Conservation (phyloP, 106 monocot genomes). For the Posidonia australis region DNA sequence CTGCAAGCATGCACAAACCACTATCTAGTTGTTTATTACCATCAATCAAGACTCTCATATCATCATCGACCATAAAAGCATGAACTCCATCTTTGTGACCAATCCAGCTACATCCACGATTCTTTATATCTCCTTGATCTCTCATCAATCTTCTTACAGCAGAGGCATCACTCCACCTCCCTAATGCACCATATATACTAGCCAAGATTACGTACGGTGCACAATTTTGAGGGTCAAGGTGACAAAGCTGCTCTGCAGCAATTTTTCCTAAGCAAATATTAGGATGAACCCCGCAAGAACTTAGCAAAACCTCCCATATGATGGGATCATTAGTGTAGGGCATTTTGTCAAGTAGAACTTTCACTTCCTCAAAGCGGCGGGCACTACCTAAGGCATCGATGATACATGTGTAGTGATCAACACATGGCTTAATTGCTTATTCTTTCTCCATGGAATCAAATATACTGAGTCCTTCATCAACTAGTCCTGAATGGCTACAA, state of each 20-base stretch:
- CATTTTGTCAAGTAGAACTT: conserved; percentile 41
- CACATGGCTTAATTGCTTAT: conserved; percentile 45
- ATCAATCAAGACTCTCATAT: background rate
- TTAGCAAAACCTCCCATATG: conserved; percentile 89
- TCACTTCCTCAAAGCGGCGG: conserved; percentile 53
- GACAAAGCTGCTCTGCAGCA: conserved; percentile 69
- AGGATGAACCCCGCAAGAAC: conserved; percentile 62
- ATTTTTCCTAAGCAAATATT: conserved; percentile 44
- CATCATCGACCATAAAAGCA: conserved; percentile 71
- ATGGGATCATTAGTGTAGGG: conserved; percentile 64
- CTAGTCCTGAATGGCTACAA: conserved; percentile 72
- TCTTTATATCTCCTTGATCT: conserved; percentile 45
- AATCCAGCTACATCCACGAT: conserved; percentile 80
- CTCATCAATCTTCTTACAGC: conserved; percentile 62
- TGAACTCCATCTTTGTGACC: conserved; percentile 38
- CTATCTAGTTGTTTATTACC: background rate
- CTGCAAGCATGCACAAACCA: background rate
- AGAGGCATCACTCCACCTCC: conserved; percentile 42
- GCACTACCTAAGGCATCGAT: conserved; percentile 69
- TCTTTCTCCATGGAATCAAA: conserved; percentile 57
- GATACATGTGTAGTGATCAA: conserved; percentile 79
- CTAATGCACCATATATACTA: conserved; percentile 69
- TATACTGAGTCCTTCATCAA: conserved; percentile 42
- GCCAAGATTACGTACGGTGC: conserved; percentile 78
- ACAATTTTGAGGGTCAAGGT: conserved; percentile 49